Evolutionary conservation across 176 grass and related monocot genomes (phyloP), one percentile per base, ranked within the genome.

Genomic region (Rhipidocladum racemiflorum): DNA sequence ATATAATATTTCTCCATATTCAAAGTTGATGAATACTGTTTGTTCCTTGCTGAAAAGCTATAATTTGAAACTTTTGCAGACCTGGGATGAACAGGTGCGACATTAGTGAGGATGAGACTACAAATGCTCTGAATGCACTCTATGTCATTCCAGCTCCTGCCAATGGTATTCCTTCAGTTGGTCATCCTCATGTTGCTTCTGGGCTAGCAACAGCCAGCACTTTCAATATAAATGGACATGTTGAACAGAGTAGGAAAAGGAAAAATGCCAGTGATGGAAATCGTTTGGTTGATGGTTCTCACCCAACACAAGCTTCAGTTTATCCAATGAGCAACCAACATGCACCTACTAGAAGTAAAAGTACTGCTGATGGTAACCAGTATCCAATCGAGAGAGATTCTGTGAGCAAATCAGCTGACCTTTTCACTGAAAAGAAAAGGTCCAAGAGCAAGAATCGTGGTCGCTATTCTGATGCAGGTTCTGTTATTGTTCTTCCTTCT

Each of bases 71-170:
- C 32, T 84, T 94, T 69, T 91, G 76, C 81, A 99, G 96, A 65
- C 92, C 92, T 80, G 89, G 92, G 70, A 85, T 84, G 93, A 99
- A 99, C 82, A 88, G 87, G 61, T 98, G 95, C 45, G 92, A 94
- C 20, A 57, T 98, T 79, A 88, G 86, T 66, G 95, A 94, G 82
- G 90, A 98, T 81, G 92, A 94, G 62, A 98, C 95, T 48, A 95
- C 88, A n/a, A 89, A 90, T 87, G 95, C 90, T 78, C 75, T 94
- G 49, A 92, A 91, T 91, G 86, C 84, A 71, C 88, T 97, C 30
- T 94, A 97, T 80, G 34, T 88, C 30, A 72, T 86, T 55, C 84
- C 92, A 66, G 74, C 73, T 51, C 84, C 86, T 49, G 85, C 79
- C 14, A 90, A 60, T 76, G 70, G 62, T 49, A 85, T 86, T 83